Conservation (phyloP, 2,329 filamentous ascomycete genomes). For the Colletotrichum plurivorum region DNA sequence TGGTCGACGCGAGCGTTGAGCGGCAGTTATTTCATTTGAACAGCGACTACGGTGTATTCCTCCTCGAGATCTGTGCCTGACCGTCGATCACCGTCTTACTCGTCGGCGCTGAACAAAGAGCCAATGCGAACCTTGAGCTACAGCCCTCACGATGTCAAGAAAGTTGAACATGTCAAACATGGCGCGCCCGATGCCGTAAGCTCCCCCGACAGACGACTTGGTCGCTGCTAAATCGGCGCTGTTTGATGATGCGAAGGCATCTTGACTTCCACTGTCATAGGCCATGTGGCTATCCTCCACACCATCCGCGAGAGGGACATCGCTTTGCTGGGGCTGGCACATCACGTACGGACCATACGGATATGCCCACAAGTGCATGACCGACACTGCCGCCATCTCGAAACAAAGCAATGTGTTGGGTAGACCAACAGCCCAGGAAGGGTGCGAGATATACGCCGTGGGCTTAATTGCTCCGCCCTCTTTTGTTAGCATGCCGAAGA, state of each 20-base stretch:
- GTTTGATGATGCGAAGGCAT: too few relatives aligned
- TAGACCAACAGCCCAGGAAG: constrained; percentile 15
- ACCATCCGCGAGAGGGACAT: too few relatives aligned
- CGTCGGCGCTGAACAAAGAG: neutral
- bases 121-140: neutral
- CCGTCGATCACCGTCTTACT: too few relatives aligned
- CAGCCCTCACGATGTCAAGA: neutral
- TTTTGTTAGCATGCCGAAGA: constrained; percentile 16
- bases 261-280: too few relatives aligned
- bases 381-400: constrained; percentile 16
- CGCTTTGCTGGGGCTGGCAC: neutral
- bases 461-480: constrained; percentile 14
- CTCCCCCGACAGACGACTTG: neutral
- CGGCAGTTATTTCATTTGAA: too few relatives aligned
- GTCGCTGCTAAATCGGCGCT: neutral
- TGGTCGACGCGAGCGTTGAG: too few relatives aligned
- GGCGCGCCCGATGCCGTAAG: neutral
- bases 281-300: too few relatives aligned
- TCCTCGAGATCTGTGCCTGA: too few relatives aligned
- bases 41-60: too few relatives aligned
- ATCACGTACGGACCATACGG: constrained; percentile 1
- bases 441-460: neutral
- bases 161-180: neutral
- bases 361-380: constrained; percentile 16
- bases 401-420: constrained; percentile 25